Evolutionary conservation across 192 early-diverging fungal genomes (phyloP).

Genomic region (Cetraspora pellucida): DNA sequence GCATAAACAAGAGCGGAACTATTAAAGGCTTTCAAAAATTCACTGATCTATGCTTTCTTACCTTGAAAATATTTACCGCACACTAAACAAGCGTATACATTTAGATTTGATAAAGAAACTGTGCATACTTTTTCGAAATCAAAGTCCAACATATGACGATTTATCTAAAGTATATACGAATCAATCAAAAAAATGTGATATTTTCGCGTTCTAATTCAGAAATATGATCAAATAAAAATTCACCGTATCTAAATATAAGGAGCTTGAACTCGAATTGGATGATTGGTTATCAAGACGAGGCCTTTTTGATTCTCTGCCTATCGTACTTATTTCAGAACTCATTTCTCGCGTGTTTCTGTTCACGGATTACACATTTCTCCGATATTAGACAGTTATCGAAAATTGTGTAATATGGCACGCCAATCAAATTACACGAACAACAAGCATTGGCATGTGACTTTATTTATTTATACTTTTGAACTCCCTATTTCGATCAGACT

Average conservation of each 20-base stretch:
- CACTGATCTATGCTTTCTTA: constrained; percentile 36
- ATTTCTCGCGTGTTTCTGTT: too few species aligned
- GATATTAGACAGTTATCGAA: too few species aligned
- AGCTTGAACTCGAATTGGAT: not conserved
- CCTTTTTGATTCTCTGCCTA: too few species aligned
- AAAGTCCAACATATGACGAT: constrained; percentile 89
- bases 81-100: constrained; percentile 94
- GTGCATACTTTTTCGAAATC: constrained; percentile 98
- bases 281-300: too few species aligned
- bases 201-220: not conserved
- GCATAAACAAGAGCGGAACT: not conserved
- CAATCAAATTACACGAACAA: too few species aligned
- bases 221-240: not conserved
- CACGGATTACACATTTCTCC: too few species aligned
- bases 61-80: constrained; percentile 97
- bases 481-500: too few species aligned
- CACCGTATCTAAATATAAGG: constrained; percentile 5
- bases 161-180: constrained; percentile 46
- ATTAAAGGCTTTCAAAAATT: not conserved
- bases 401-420: too few species aligned
- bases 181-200: not conserved
- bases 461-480: too few species aligned
- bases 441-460: too few species aligned
- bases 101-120: constrained; percentile 88
- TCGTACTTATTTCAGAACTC: too few species aligned